phyloP scores from a whole-genome alignment of 169 alveolate species.

The Cryptosporidium baileyi region DNA sequence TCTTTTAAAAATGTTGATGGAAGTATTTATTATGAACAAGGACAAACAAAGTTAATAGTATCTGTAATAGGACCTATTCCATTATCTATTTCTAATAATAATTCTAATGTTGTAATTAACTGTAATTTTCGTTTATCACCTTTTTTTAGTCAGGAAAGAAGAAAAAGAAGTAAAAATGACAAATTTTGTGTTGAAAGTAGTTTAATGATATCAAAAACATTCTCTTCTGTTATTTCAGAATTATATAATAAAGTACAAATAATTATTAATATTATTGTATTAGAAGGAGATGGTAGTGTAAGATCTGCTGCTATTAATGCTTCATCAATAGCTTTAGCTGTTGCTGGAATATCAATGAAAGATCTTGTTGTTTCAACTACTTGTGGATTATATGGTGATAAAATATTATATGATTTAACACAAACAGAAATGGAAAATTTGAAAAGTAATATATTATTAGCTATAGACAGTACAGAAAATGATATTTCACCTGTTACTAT shows the following conservation, averaged over 20 bases:
- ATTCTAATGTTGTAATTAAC: background rate
- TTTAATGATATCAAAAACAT: constrained; percentile 26
- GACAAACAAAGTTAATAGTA: constrained; percentile 32
- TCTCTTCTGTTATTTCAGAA: constrained; percentile 24
- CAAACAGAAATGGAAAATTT: constrained; percentile 36
- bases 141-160: constrained; percentile 43
- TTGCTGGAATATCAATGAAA: constrained; percentile 72
- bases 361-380: constrained; percentile 69
- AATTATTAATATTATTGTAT: constrained; percentile 51
- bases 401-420: constrained; percentile 13
- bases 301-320: constrained; percentile 75
- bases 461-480: constrained; percentile 60
- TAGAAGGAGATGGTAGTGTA: constrained; percentile 73
- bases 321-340: constrained; percentile 63
- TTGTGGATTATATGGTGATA: constrained; percentile 37
- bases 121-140: constrained; percentile 53
- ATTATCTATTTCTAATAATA: background rate
- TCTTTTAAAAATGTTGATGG: constrained; percentile 16
- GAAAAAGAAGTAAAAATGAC: constrained; percentile 59
- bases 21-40: constrained; percentile 44
- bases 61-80: constrained; percentile 51
- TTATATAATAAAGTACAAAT: constrained; percentile 26
- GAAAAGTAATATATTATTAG: constrained; percentile 6
- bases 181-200: constrained; percentile 34
- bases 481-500: constrained; percentile 52